Evolutionary conservation across 805 yeast genomes (phyloP).

Genomic region (Candida boidinii): DNA sequence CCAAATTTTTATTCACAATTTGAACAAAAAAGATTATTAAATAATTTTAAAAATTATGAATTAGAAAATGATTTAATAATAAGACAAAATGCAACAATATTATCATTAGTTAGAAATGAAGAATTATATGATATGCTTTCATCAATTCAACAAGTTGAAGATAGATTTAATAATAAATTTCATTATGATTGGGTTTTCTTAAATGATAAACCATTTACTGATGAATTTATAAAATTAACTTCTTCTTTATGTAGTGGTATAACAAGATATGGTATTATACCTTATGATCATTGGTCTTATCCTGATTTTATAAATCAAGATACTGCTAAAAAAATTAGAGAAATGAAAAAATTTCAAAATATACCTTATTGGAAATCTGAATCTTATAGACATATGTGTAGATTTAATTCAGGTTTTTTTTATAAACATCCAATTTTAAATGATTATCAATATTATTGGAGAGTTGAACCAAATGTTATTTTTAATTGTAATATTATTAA

Average conservation of each 20-base stretch:
- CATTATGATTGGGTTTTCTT: constrained; percentile 40
- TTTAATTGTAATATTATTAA: constrained; percentile 44
- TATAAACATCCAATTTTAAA: constrained; percentile 43
- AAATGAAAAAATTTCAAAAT: constrained; percentile 22
- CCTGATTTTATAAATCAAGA: constrained; percentile 37
- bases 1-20: too few relatives aligned
- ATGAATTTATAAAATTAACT: constrained; percentile 31
- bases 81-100: constrained; percentile 62
- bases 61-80: too few relatives aligned
- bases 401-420: constrained; percentile 42
- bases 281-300: constrained; percentile 42
- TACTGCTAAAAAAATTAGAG: constrained; percentile 28
- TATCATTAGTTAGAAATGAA: constrained; percentile 33
- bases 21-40: too few relatives aligned
- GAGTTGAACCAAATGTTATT: constrained; percentile 49
- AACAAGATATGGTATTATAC: constrained; percentile 37
- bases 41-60: too few relatives aligned
- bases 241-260: constrained; percentile 33
- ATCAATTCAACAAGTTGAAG: constrained; percentile 31
- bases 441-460: constrained; percentile 53
- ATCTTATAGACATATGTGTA: constrained; percentile 67
- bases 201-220: constrained; percentile 38
- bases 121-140: constrained; percentile 32
- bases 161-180: constrained; percentile 28
- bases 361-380: constrained; percentile 58